Conservation (phyloP, 106 monocot genomes). For the Xerophyta viscosa region DNA sequence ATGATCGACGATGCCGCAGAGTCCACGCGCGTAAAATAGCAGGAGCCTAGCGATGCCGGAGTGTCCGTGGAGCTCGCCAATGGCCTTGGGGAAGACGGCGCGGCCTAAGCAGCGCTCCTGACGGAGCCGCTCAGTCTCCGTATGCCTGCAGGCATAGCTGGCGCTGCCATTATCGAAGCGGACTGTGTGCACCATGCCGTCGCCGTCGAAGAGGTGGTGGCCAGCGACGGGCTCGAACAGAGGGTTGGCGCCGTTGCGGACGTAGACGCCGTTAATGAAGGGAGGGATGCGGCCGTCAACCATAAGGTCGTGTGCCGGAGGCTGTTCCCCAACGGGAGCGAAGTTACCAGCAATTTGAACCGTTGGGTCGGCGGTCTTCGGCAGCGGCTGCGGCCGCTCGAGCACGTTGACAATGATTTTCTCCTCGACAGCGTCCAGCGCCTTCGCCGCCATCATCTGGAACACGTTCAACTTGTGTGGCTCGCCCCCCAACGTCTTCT, state of each 20-base stretch:
- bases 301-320: slow-evolving; percentile 23
- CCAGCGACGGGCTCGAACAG: slow-evolving; percentile 41
- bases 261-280: slow-evolving; percentile 45
- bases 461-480: slow-evolving; percentile 33
- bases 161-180: slow-evolving; percentile 21
- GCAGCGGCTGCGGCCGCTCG: slow-evolving; percentile 31
- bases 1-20: slow-evolving; percentile 50
- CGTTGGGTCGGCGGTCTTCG: slow-evolving; percentile 43
- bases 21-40: slow-evolving; percentile 39
- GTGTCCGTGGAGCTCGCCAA: slow-evolving; percentile 75
- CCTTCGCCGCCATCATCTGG: slow-evolving; percentile 31
- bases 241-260: slow-evolving; percentile 68
- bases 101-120: slow-evolving; percentile 46
- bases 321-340: slow-evolving; percentile 51
- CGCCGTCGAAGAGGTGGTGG: slow-evolving; percentile 71
- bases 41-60: slow-evolving; percentile 55
- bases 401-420: slow-evolving; percentile 32
- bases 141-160: slow-evolving; percentile 53
- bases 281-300: slow-evolving; percentile 45
- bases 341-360: slow-evolving; percentile 77
- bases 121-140: slow-evolving; percentile 40
- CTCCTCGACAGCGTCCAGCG: slow-evolving; percentile 46
- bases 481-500: background rate
- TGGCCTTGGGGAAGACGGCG: slow-evolving; percentile 58
- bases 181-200: slow-evolving; percentile 75